phyloP scores from a whole-genome alignment of 2,329 filamentous ascomycete genomes.

The Talaromyces funiculosus region DNA sequence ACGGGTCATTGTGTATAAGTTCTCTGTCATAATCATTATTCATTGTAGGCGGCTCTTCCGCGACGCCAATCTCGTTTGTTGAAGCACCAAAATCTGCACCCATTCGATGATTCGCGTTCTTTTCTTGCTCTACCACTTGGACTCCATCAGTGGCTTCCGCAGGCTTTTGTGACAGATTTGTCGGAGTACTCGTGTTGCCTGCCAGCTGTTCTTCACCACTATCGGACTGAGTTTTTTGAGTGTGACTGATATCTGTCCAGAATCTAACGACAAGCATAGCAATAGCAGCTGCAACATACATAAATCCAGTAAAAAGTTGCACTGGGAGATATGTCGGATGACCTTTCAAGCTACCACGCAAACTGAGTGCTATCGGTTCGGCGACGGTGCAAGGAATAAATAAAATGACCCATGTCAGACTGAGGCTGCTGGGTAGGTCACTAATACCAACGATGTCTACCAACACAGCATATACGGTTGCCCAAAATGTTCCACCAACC shows the following conservation, averaged over 20 bases:
- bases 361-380: background rate
- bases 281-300: background rate
- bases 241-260: background rate
- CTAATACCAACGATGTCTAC: slow-evolving; percentile 3
- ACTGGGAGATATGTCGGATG: background rate
- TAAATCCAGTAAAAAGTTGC: background rate
- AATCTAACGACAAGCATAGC: background rate
- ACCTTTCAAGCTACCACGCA: background rate
- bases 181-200: background rate
- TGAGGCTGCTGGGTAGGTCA: slow-evolving; percentile 1
- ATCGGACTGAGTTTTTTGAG: background rate
- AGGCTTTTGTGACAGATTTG: background rate
- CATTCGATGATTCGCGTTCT: background rate
- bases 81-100: background rate
- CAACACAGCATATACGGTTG: background rate
- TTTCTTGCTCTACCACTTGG: background rate
- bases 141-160: background rate
- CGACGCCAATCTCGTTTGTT: background rate
- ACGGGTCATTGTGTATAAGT: no score
- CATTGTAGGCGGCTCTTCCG: background rate
- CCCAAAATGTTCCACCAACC: background rate
- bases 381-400: background rate
- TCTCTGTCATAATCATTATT: no score
- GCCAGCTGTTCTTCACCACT: background rate
- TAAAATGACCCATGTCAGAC: background rate